Base-by-base conservation (phyloP, 257 asterid species). In the Eustoma russellianum region DNA sequence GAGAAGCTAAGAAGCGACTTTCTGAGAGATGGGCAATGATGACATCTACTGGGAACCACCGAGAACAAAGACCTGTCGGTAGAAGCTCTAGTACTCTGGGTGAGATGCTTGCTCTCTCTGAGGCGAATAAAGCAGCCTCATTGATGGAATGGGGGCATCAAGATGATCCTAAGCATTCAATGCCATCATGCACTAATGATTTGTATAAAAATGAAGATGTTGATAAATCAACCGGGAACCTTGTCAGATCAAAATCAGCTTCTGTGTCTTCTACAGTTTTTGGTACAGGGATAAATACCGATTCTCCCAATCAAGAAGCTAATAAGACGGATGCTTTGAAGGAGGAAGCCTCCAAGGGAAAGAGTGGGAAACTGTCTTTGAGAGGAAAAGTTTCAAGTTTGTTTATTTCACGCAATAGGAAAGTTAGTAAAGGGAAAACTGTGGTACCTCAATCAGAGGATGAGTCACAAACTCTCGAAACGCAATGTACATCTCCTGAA, bases 51-150 rank as follows among this genome's bases (percentile, higher is more conserved):
- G 95, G 87, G 55, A 73, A 65, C 69, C 86, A 65, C 70, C 86
- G 70, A 67, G 95, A 93, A 66, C 95, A 74, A 61, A 88, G 80
- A 66, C 83, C 54, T 55, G 60, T 74, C 57, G 74, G 18, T n/a
- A 77, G 83, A 78, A 83, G 88, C 76, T 81, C 94, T 35, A 93
- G 83, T 63, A 88, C 99, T 28, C 77, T 93, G 75, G 99, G 97
- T 33, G 99, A 85, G 60, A 88, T 93, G 99, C 97, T 93, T 62
- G 90, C 99, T 38, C 96, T 93, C 64, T 93, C 96, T 13, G 97
- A 88, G 60, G 60, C 76, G 40, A 93, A 83, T 70, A 80, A 73
- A 56, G 55, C 77, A 33, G 57, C 59, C 24, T 41, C 53, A 59
- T 61, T 56, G 24, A 72, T 56, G 66, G 83, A 72, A 70, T 78